A percentile compares a stretch with the other conserved stretches of the same genome.
Evolutionary conservation across 495 filamentous ascomycete species (phyloP).

Genomic region (Pseudomonodictys pantanalensis): DNA sequence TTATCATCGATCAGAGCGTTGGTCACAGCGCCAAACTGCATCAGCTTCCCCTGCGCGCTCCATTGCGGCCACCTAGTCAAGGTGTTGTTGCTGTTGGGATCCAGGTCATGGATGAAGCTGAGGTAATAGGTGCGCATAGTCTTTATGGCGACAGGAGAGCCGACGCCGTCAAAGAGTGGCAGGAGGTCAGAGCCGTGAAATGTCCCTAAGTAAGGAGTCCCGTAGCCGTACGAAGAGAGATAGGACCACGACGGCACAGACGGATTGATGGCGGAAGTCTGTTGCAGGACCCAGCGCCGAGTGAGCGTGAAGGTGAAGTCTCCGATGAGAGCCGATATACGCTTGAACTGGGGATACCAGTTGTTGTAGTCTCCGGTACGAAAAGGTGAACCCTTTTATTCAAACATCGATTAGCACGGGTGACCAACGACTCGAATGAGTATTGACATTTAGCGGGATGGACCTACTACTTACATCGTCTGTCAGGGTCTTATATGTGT

Average conservation of each 20-base stretch:
- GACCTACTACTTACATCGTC: too few relatives aligned
- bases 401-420: too few relatives aligned
- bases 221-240: constrained; percentile 63
- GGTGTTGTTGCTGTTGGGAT: constrained; percentile 54
- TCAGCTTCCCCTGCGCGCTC: constrained; percentile 49
- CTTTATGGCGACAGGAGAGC: constrained; percentile 58
- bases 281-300: constrained; percentile 56
- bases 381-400: constrained; percentile 70
- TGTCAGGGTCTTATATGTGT: constrained; percentile 52
- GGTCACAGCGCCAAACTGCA: constrained; percentile 54
- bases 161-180: constrained; percentile 62
- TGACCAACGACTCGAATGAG: too few relatives aligned
- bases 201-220: constrained; percentile 67
- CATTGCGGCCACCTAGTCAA: constrained; percentile 62
- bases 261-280: constrained; percentile 46
- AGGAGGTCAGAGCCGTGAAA: constrained; percentile 67
- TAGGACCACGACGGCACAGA: constrained; percentile 68
- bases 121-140: constrained; percentile 62
- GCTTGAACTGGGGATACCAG: constrained; percentile 72
- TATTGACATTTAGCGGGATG: too few relatives aligned
- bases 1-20: constrained; percentile 55
- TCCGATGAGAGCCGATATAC: constrained; percentile 70
- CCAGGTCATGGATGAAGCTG: constrained; percentile 61
- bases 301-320: constrained; percentile 66
- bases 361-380: constrained; percentile 60